Conservation (phyloP, 2,329 filamentous ascomycete genomes). For the Fusarium proliferatum region DNA sequence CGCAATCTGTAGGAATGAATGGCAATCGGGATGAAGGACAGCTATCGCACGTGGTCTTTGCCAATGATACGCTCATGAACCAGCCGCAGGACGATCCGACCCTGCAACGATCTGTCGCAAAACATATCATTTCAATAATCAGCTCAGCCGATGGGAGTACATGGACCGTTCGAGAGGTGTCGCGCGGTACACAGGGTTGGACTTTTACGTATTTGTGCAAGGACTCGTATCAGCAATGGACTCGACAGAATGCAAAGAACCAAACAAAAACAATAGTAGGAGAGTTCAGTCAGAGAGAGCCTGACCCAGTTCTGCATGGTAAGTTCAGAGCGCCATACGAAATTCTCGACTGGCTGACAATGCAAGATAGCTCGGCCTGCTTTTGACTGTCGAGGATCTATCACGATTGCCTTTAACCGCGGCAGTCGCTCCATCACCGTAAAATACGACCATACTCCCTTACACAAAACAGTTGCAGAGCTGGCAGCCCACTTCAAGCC, state of each 20-base stretch:
- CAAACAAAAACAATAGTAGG: constrained; percentile 56
- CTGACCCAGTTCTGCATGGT: constrained; percentile 60
- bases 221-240: constrained; percentile 64
- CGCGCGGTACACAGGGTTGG: constrained; percentile 62
- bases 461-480: constrained; percentile 67
- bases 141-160: constrained; percentile 59
- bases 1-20: constrained; percentile 30
- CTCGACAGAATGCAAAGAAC: constrained; percentile 57
- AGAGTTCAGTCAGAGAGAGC: constrained; percentile 61
- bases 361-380: constrained; percentile 61
- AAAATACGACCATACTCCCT: constrained; percentile 66
- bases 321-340: constrained; percentile 35
- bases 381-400: constrained; percentile 67
- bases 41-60: constrained; percentile 54
- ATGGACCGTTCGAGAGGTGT: constrained; percentile 61
- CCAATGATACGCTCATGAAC: constrained; percentile 59
- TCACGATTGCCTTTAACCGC: constrained; percentile 62
- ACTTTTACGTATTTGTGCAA: constrained; percentile 65
- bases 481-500: constrained; percentile 61
- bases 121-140: constrained; percentile 59
- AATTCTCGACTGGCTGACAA: background rate
- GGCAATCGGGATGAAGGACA: constrained; percentile 27
- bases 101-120: constrained; percentile 61
- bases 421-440: constrained; percentile 60
- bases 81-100: constrained; percentile 61